Evolutionary conservation across 2,329 filamentous ascomycete genomes (phyloP).

Genomic region (Mariannaea sp.): DNA sequence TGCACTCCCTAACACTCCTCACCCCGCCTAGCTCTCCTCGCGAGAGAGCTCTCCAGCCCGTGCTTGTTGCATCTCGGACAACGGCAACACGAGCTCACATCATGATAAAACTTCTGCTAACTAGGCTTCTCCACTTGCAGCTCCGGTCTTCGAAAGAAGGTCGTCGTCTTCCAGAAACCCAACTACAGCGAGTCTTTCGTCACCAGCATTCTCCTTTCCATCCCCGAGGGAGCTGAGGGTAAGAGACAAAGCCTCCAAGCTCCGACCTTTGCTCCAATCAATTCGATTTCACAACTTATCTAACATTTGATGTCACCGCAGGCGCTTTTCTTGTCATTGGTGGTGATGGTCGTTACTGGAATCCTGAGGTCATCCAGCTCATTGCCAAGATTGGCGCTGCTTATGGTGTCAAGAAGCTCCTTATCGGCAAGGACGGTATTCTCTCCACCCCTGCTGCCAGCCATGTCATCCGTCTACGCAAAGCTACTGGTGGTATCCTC

Average conservation of each 20-base stretch:
- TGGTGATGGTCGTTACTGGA: conserved; percentile 96
- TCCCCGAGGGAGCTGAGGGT: conserved; percentile 90
- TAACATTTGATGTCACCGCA: conserved; percentile 37
- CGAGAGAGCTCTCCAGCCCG: conserved; percentile 7
- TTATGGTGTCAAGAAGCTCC: conserved; percentile 97
- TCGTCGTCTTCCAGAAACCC: conserved; percentile 92
- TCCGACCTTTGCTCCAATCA: not conserved
- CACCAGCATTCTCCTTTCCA: conserved; percentile 90
- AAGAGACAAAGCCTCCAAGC: conserved; percentile 19
- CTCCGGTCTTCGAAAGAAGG: conserved; percentile 98
- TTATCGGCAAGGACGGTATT: conserved; percentile 96
- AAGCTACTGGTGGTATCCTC: conserved; percentile 95
- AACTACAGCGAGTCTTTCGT: conserved; percentile 98
- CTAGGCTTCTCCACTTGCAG: conserved; percentile 51
- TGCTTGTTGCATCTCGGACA: not conserved
- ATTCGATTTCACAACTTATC: conserved; percentile 13
- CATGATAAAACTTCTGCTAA: conserved; percentile 12
- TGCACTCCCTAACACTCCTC: conserved; percentile 10
- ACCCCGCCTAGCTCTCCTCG: not conserved
- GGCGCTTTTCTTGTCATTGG: conserved; percentile 90
- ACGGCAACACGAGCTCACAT: not conserved
- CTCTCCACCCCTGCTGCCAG: conserved; percentile 95
- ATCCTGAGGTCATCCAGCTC: conserved; percentile 93
- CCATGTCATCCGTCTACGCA: conserved; percentile 91
- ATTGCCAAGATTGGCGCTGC: conserved; percentile 97